Evolutionary conservation across 139 green algal species (phyloP).

Genomic region (Picochlorum sp.): DNA sequence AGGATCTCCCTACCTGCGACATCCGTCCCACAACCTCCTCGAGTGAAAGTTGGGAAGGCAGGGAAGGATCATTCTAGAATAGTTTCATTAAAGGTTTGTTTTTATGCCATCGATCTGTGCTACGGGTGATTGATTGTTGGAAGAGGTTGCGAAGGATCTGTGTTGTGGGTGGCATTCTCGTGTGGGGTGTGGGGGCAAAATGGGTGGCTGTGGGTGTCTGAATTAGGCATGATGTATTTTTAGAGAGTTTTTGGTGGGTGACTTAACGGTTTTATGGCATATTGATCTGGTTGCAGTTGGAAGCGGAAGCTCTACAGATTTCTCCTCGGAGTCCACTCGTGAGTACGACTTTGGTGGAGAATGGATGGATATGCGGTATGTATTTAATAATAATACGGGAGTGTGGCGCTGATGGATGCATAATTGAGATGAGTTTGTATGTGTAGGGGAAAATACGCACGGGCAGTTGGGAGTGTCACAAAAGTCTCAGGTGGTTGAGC

Average conservation of each 20-base stretch:
- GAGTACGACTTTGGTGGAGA: conserved; percentile 59
- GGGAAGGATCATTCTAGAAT: conserved; percentile 11
- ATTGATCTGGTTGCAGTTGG: conserved; percentile 5
- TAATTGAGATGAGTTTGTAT: too few species aligned
- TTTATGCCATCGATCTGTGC: neutral
- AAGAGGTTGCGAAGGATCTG: too few species aligned
- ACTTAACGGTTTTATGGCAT: neutral
- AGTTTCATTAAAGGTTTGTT: conserved; percentile 23
- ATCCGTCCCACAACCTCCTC: neutral
- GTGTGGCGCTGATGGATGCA: too few species aligned
- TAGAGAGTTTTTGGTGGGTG: too few species aligned
- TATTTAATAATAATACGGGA: neutral
- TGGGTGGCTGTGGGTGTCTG: too few species aligned
- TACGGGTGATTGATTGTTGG: too few species aligned
- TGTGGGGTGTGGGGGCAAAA: too few species aligned
- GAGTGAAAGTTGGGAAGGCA: neutral
- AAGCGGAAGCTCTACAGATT: conserved; percentile 27
- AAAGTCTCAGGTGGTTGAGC: conserved; percentile 29
- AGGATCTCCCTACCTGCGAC: neutral
- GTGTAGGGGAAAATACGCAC: conserved; percentile 24
- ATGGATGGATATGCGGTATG: conserved; percentile 74
- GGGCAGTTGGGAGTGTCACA: conserved; percentile 40
- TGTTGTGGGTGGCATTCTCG: too few species aligned
- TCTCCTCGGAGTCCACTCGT: conserved; percentile 59
- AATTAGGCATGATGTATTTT: too few species aligned